Conservation (phyloP, 2,329 filamentous ascomycete species). For the Aspergillus persii region DNA sequence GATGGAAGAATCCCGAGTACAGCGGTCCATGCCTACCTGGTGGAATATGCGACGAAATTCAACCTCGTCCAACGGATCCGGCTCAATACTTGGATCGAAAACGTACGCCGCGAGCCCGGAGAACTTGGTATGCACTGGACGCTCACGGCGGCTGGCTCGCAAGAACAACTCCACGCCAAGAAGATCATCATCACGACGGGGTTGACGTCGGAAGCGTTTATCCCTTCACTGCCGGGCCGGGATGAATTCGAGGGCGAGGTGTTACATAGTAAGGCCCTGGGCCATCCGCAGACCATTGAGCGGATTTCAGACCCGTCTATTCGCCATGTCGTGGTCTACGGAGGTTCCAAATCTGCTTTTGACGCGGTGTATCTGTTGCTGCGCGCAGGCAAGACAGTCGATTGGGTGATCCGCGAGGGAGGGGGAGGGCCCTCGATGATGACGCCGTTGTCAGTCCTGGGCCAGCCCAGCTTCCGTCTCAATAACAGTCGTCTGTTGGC, state of each 20-base stretch:
- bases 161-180: not conserved
- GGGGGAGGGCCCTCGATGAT: constrained; percentile 24
- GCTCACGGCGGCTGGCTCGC: not conserved
- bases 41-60: not conserved
- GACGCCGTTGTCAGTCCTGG: too few species aligned
- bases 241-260: not conserved
- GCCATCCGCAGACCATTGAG: not conserved
- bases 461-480: too few species aligned
- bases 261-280: not conserved
- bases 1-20: not conserved
- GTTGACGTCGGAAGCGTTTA: not conserved
- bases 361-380: constrained; percentile 34
- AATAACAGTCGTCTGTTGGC: constrained; percentile 11
- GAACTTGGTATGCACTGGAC: not conserved
- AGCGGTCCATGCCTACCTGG: constrained; percentile 1
- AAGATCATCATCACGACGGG: not conserved
- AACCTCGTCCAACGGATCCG: not conserved
- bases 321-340: constrained; percentile 28
- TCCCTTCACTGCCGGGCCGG: not conserved
- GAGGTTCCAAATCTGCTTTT: constrained; percentile 35
- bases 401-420: constrained; percentile 35
- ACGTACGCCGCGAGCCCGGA: not conserved
- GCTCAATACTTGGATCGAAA: not conserved
- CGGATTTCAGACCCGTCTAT: not conserved
- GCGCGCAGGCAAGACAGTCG: constrained; percentile 28